Conservation (phyloP, 352 stramenopile genomes). For the Thalassiosira hispida region DNA sequence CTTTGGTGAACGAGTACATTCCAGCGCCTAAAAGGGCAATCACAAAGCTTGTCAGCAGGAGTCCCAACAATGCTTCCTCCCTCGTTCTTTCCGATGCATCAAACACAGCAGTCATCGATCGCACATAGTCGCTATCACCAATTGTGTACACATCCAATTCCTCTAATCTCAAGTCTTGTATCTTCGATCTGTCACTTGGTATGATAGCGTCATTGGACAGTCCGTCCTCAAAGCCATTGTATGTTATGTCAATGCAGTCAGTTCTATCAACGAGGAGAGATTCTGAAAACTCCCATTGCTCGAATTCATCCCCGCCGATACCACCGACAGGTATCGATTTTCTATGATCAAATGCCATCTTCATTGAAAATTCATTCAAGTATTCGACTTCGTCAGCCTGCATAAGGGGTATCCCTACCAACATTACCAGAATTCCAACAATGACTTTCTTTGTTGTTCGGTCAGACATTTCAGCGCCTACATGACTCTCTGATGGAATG, state of each 20-base stretch:
- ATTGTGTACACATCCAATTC: conserved; percentile 47
- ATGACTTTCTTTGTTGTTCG: conserved; percentile 89
- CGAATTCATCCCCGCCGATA: conserved; percentile 3
- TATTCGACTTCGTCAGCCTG: conserved; percentile 54
- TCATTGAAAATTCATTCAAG: conserved; percentile 56
- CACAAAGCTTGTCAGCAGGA: conserved; percentile 75
- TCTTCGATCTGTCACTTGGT: conserved; percentile 34
- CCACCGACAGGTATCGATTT: conserved; percentile 24
- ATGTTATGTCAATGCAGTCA: conserved; percentile 57
- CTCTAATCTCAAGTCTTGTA: conserved; percentile 35
- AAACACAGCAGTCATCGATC: conserved; percentile 63
- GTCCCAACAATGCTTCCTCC: conserved; percentile 54
- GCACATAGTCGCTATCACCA: conserved; percentile 5
- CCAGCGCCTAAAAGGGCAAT: conserved; percentile 71
- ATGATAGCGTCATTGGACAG: conserved; percentile 25
- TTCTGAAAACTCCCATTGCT: conserved; percentile 54
- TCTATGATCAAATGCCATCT: conserved; percentile 53
- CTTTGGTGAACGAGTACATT: conserved; percentile 87
- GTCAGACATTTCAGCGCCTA: conserved; percentile 92
- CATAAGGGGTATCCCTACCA: conserved; percentile 81
- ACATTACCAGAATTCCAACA: conserved; percentile 79
- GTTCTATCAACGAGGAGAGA: conserved; percentile 41
- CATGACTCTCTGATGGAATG: conserved; percentile 70
- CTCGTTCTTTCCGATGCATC: conserved; percentile 32
- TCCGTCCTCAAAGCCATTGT: conserved; percentile 53